These are phyloP conservation scores for Tulasnella sp. DNA, from an alignment of 768 basidiomycete genomes.

Conservation along the genomic window DNA sequence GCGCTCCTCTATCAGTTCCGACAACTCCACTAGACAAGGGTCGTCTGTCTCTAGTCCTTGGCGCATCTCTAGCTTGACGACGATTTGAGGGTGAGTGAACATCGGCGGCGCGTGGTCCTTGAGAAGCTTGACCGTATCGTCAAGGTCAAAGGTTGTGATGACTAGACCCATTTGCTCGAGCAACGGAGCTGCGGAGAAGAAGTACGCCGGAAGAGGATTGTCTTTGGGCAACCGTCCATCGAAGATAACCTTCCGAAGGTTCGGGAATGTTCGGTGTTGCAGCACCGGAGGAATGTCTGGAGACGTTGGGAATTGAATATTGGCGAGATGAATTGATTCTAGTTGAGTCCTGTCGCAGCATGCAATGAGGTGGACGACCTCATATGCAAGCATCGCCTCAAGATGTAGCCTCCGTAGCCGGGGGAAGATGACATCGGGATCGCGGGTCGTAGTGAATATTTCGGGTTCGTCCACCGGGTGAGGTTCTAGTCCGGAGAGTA, in stretches of 20 bases:
- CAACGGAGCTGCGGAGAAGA: not conserved
- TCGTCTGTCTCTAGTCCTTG: not conserved
- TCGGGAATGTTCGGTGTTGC: not conserved
- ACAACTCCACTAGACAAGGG: not conserved
- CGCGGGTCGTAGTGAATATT: not conserved
- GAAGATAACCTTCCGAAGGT: not conserved
- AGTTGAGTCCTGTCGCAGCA: not conserved
- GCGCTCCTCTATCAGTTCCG: not conserved
- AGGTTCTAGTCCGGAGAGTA: not conserved
- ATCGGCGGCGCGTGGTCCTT: not conserved
- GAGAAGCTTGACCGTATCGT: not conserved
- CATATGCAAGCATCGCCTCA: not conserved
- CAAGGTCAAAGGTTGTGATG: not conserved
- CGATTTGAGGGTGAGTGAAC: not conserved
- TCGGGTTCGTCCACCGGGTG: conserved; percentile 3
- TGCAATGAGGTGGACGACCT: not conserved
- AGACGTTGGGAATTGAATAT: not conserved
- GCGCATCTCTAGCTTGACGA: not conserved
- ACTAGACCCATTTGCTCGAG: not conserved
- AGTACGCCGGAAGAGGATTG: not conserved
- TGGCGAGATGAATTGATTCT: not conserved
- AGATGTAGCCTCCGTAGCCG: not conserved
- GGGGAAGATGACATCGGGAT: not conserved
- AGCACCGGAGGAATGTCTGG: not conserved
- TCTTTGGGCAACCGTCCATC: not conserved